Evolutionary conservation across 1,139 yeast species (phyloP), one percentile per base, ranked within the genome.

Genomic region (Geotrichum fermentans): DNA sequence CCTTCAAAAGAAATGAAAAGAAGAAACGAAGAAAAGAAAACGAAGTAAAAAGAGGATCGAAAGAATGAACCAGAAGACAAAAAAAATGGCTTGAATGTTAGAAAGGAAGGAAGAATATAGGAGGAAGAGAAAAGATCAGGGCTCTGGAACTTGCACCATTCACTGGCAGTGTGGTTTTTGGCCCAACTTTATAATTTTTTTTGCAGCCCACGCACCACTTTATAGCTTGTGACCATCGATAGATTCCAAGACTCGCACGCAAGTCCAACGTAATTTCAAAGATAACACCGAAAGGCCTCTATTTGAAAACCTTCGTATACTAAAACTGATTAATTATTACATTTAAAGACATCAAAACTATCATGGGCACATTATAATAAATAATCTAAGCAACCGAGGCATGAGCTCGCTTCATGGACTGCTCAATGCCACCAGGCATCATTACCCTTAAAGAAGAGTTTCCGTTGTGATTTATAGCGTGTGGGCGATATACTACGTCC

Each of bases 401-500:
- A 29, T 22, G 18, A 21, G 43, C 24, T n/a, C 43, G 35, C 24
- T 40, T 40, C 35, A 40, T 20, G n/a, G 43, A 28, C 6, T 35
- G 16, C 26, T 40, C 43, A 13, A 40, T 28, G 6, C 39, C 39
- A 16, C 21, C 36, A 10, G 43, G 10, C 18, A 28, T 16, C 18
- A 40, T 29, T 6, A 10, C 6, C 8, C 6, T 10, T 10, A 6
- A 10, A 18, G 43, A n/a, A 4, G 35, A 3, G n/a, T 17, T 6
- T 30, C 18, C 7, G 11, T 17, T 16, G 50, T 73, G 80, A 57
- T 77, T 82, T 1, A 75, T 79, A 5, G 80, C 73, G 59, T 78
- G 83, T 0, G 83, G 83, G 54, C 78, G 74, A 58, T 78, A 78
- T 8, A 78, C 82, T 46, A 74, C 80, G 59, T 78, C 79, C 26